phyloP scores from a whole-genome alignment of 2,329 filamentous ascomycete genomes.

The Claviceps citrina region DNA sequence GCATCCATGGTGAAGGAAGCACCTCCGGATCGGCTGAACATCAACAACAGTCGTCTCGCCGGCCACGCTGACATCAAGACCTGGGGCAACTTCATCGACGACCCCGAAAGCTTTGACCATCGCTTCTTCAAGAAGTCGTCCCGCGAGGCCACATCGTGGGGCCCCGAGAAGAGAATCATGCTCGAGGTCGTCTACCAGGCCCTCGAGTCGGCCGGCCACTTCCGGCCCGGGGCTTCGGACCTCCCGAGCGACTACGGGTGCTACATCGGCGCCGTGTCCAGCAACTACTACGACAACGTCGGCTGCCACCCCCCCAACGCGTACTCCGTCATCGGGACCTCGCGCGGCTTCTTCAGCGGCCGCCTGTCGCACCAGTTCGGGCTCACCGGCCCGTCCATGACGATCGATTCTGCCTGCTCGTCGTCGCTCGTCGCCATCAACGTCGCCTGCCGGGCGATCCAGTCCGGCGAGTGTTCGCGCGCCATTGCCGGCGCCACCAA shows the following conservation, averaged over 20 bases:
- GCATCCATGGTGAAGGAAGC: background rate
- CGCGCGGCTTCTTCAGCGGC: slow-evolving; percentile 2
- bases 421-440: slow-evolving; percentile 4
- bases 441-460: slow-evolving; percentile 2
- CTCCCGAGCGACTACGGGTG: slow-evolving; percentile 1
- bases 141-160: slow-evolving; percentile 43
- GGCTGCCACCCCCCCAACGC: background rate
- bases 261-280: slow-evolving; percentile 2
- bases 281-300: slow-evolving; percentile 6
- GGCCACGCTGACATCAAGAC: background rate
- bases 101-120: slow-evolving; percentile 49
- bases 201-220: background rate
- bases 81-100: slow-evolving; percentile 32
- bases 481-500: slow-evolving; percentile 50
- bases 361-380: slow-evolving; percentile 5
- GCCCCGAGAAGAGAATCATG: slow-evolving; percentile 24
- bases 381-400: slow-evolving; percentile 3
- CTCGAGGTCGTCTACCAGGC: slow-evolving; percentile 2
- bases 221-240: background rate
- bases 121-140: slow-evolving; percentile 59
- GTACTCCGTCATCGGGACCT: slow-evolving; percentile 1
- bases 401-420: slow-evolving; percentile 6
- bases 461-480: slow-evolving; percentile 39
- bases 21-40: background rate
- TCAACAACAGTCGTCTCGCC: background rate